phyloP scores from a whole-genome alignment of 495 filamentous ascomycete genomes.

The Aspergillus avenaceus region DNA sequence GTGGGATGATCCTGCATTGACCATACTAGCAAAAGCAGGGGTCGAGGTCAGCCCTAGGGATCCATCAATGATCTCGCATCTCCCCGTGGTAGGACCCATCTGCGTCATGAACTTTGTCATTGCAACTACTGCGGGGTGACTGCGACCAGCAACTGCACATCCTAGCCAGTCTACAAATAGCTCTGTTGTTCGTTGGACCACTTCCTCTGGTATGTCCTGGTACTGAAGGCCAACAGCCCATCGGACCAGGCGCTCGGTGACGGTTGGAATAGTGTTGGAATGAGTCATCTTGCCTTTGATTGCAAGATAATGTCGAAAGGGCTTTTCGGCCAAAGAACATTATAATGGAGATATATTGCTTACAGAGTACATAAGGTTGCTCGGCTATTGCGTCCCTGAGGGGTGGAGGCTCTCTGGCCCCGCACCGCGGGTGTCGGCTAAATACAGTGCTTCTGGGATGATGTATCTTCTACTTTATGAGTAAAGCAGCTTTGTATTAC shows the following conservation, averaged over 20 bases:
- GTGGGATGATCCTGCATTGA: slow-evolving; percentile 34
- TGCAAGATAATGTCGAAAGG: too few species aligned
- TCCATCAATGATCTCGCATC: slow-evolving; percentile 29
- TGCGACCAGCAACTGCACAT: slow-evolving; percentile 32
- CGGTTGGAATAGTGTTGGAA: too few species aligned
- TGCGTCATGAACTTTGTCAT: slow-evolving; percentile 22
- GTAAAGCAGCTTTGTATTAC: too few species aligned
- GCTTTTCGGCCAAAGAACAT: too few species aligned
- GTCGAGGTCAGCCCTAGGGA: slow-evolving; percentile 15
- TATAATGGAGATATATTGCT: too few species aligned
- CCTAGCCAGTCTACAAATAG: slow-evolving; percentile 32
- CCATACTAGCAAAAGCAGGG: slow-evolving; percentile 30
- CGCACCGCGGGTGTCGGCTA: too few species aligned
- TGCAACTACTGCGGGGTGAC: slow-evolving; percentile 28
- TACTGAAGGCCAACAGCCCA: slow-evolving; percentile 26
- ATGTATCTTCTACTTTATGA: too few species aligned
- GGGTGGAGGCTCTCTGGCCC: too few species aligned
- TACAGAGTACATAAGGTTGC: too few species aligned
- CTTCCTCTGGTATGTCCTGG: slow-evolving; percentile 24
- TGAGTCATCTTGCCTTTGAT: too few species aligned
- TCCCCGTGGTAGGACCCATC: slow-evolving; percentile 31
- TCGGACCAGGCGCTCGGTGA: slow-evolving; percentile 20
- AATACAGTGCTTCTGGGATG: too few species aligned
- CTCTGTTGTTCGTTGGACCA: slow-evolving; percentile 31
- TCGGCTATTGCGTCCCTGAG: too few species aligned